Percentiles rank a stretch among this genome's conserved stretches.
phyloP scores from a whole-genome alignment of 108 stramenopile species.

The Phaeodactylum tricornutum region DNA sequence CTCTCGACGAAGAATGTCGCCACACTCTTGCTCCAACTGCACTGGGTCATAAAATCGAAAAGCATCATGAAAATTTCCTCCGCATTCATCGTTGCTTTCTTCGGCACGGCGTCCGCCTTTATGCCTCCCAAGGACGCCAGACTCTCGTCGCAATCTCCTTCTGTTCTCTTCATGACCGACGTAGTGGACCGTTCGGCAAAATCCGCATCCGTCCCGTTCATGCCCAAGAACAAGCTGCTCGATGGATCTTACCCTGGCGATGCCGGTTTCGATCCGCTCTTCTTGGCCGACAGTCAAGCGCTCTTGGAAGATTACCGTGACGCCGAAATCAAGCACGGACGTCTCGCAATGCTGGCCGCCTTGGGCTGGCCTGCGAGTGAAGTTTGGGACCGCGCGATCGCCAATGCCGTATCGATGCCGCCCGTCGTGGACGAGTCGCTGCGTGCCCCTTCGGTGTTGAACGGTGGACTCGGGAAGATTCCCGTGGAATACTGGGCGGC shows the following conservation, averaged over 20 bases:
- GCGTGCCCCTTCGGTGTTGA: constrained; percentile 60
- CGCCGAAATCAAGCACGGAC: constrained; percentile 81
- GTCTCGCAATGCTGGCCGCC: constrained; percentile 85
- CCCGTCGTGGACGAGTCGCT: constrained; percentile 43
- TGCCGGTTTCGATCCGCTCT: constrained; percentile 83
- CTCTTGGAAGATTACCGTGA: constrained; percentile 49
- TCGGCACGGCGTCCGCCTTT: too few relatives aligned
- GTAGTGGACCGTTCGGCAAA: too few relatives aligned
- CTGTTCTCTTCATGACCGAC: too few relatives aligned
- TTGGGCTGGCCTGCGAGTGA: constrained; percentile 80
- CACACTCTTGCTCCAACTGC: too few relatives aligned
- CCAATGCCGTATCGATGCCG: constrained; percentile 28
- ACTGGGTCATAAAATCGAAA: too few relatives aligned
- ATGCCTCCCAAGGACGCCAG: too few relatives aligned
- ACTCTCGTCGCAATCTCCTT: too few relatives aligned
- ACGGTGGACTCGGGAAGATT: constrained; percentile 70
- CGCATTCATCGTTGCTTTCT: too few relatives aligned
- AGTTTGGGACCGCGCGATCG: constrained; percentile 49
- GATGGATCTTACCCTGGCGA: constrained; percentile 70
- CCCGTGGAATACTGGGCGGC: too few relatives aligned
- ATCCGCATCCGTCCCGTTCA: constrained; percentile 65
- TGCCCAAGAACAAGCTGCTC: constrained; percentile 45
- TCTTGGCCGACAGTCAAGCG: constrained; percentile 37
- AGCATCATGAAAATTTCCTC: too few relatives aligned
- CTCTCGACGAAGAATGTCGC: too few relatives aligned